Percentiles rank a stretch among this genome's conserved stretches.
Evolutionary conservation across 768 basidiomycete genomes (phyloP).

Genomic region (Lactarius pseudohatsudake): DNA sequence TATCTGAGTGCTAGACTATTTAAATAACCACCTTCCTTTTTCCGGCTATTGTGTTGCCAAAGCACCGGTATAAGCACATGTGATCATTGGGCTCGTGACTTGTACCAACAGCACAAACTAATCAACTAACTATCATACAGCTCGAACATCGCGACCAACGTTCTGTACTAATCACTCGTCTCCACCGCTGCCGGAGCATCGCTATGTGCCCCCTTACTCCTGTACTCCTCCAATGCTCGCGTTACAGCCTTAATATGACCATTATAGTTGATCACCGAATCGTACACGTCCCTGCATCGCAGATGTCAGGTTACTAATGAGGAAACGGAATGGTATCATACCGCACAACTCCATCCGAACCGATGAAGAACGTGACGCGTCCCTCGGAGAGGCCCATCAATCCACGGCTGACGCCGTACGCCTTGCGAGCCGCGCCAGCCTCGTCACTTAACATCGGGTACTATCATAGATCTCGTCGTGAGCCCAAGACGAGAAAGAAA

Average conservation of each 20-base stretch:
- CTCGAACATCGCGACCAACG: not conserved
- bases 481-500: slow-evolving; percentile 1
- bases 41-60: not conserved
- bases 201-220: slow-evolving; percentile 32
- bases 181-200: not conserved
- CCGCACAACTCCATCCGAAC: slow-evolving; percentile 66
- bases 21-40: not conserved
- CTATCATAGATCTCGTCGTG: slow-evolving; percentile 36
- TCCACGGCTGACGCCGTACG: slow-evolving; percentile 65
- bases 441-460: slow-evolving; percentile 79
- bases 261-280: slow-evolving; percentile 52
- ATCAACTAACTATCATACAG: not conserved
- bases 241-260: slow-evolving; percentile 66
- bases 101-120: not conserved
- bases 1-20: not conserved
- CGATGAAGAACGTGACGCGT: slow-evolving; percentile 76
- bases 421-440: slow-evolving; percentile 58
- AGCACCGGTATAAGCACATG: not conserved
- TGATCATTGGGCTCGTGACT: not conserved
- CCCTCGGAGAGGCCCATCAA: slow-evolving; percentile 64
- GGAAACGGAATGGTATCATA: slow-evolving; percentile 35
- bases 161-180: not conserved
- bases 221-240: slow-evolving; percentile 54
- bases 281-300: slow-evolving; percentile 52
- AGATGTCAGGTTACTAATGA: not conserved